Percentiles rank a stretch among this genome's conserved stretches.
phyloP scores from a whole-genome alignment of 192 early-diverging fungal species.

The Spinellus fusiger region DNA sequence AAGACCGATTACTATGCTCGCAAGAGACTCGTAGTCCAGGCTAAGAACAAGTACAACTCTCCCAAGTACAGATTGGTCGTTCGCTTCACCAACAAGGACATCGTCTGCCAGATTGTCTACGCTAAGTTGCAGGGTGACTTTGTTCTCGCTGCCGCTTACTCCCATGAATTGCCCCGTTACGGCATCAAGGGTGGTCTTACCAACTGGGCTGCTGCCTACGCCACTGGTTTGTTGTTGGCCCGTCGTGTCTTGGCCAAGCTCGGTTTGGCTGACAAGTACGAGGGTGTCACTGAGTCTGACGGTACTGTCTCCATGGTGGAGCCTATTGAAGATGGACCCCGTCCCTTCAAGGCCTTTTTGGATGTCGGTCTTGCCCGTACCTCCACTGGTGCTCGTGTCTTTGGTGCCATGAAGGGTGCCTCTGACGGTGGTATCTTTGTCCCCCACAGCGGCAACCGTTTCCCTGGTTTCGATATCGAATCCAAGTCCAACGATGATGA shows the following conservation, averaged over 20 bases:
- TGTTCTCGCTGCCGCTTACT: slow-evolving; percentile 91
- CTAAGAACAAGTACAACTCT: slow-evolving; percentile 99
- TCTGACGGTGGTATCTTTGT: slow-evolving; percentile 97
- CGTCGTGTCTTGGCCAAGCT: slow-evolving; percentile 95
- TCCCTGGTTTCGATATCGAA: slow-evolving; percentile 92
- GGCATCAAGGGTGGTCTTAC: slow-evolving; percentile 98
- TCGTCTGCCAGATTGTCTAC: slow-evolving; percentile 95
- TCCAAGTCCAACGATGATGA: slow-evolving; percentile 88
- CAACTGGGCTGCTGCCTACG: slow-evolving; percentile 99
- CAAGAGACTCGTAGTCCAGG: slow-evolving; percentile 97
- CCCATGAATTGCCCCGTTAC: slow-evolving; percentile 94
- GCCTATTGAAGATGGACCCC: slow-evolving; percentile 83
- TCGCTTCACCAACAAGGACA: slow-evolving; percentile 98
- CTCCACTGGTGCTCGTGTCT: slow-evolving; percentile 96
- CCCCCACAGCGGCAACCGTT: slow-evolving; percentile 93
- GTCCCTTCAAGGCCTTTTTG: slow-evolving; percentile 97
- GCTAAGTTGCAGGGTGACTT: slow-evolving; percentile 97
- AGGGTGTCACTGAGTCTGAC: slow-evolving; percentile 87
- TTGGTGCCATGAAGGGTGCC: slow-evolving; percentile 97
- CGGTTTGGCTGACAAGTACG: slow-evolving; percentile 92
- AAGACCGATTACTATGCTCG: slow-evolving; percentile 99
- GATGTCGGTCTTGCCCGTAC: slow-evolving; percentile 96
- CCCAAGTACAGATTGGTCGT: slow-evolving; percentile 99
- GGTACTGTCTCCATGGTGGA: slow-evolving; percentile 87
- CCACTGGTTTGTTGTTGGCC: slow-evolving; percentile 94